Conservation (phyloP, 345 rosid genomes). For the Noccaea caerulescens region DNA sequence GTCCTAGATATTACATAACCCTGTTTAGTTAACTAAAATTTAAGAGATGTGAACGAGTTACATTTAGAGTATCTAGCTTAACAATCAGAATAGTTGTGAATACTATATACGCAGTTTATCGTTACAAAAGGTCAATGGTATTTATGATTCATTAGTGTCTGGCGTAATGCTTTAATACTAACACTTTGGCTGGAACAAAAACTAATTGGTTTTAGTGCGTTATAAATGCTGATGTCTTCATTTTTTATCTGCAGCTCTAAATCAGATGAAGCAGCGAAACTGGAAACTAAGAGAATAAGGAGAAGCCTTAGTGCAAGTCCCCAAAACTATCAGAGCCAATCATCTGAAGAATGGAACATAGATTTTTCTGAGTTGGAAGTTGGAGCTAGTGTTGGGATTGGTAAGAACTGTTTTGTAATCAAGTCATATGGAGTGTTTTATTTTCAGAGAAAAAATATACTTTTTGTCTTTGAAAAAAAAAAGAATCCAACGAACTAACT, state of each 20-base stretch:
- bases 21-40: constrained; percentile 6
- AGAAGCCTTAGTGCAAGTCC: constrained; percentile 81
- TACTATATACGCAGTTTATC: neutral
- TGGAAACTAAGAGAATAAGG: constrained; percentile 85
- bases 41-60: no score
- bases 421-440: neutral
- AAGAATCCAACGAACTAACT: neutral
- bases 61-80: no score
- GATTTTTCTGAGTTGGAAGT: constrained; percentile 74
- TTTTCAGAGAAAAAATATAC: no score
- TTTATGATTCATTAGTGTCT: neutral
- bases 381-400: constrained; percentile 77
- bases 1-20: neutral
- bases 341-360: constrained; percentile 71
- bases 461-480: neutral
- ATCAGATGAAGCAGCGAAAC: constrained; percentile 79
- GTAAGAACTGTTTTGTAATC: constrained; percentile 47
- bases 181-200: neutral
- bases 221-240: constrained; percentile 17
- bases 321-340: constrained; percentile 57
- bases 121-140: constrained; percentile 6
- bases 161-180: neutral
- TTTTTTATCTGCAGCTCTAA: constrained; percentile 50
- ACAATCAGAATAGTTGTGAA: no score
- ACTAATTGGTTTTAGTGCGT: neutral